A percentile compares a stretch with the other conserved stretches of the same genome.
Conservation (phyloP, 306 rosid genomes). For the Cucurbita maxima region DNA sequence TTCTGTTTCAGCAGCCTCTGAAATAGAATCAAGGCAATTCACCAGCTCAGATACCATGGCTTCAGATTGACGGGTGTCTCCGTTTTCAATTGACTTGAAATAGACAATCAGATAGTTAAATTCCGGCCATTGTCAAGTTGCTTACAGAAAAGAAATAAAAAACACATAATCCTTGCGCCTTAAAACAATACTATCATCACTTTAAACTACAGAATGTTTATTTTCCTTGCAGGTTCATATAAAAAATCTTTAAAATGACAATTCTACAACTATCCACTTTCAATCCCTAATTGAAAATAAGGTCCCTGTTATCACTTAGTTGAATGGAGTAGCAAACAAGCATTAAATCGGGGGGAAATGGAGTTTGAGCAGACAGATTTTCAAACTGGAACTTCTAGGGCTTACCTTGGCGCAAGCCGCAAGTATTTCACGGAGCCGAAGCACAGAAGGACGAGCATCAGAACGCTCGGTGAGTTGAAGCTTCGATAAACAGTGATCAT, state of each 20-base stretch:
- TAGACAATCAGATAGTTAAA: background rate
- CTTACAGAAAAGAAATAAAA: background rate
- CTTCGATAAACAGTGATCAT: conserved; percentile 8
- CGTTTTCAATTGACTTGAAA: conserved; percentile 30
- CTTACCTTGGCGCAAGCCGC: conserved; percentile 40
- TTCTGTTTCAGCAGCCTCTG: conserved; percentile 31
- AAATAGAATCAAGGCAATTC: conserved; percentile 34
- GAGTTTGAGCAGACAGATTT: background rate
- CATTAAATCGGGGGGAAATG: background rate
- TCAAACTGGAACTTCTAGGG: background rate
- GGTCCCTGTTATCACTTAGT: background rate
- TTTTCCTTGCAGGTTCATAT: background rate
- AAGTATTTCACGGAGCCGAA: conserved; percentile 39
- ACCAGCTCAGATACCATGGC: conserved; percentile 31
- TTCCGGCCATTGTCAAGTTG: background rate
- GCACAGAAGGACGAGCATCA: conserved; percentile 16
- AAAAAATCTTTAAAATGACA: background rate
- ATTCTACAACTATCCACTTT: background rate
- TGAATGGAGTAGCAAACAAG: background rate
- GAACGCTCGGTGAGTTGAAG: conserved; percentile 8
- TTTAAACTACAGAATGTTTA: background rate
- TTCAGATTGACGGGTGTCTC: conserved; percentile 25
- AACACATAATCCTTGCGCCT: background rate
- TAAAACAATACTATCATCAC: background rate
- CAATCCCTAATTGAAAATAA: background rate